phyloP scores from a whole-genome alignment of 2,329 filamentous ascomycete species.

The Aschersonia sp. region DNA sequence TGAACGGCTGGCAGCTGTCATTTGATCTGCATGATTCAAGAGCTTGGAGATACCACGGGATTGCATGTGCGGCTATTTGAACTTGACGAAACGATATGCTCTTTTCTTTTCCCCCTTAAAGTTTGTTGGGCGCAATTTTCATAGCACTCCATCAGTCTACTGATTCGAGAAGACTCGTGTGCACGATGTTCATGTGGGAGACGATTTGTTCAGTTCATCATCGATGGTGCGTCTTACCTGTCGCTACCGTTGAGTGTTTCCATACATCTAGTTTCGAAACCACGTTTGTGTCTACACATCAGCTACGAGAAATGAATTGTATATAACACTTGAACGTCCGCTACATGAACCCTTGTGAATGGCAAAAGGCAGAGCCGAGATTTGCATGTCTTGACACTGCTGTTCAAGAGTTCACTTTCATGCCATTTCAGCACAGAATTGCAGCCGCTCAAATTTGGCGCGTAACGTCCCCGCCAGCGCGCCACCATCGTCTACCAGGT shows the following conservation, averaged over 20 bases:
- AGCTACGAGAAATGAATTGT: no score
- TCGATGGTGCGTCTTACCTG: neutral
- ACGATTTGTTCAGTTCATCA: neutral
- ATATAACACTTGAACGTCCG: no score
- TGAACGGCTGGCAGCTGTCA: constrained; percentile 3
- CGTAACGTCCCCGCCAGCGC: constrained; percentile 28
- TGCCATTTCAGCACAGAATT: constrained; percentile 6
- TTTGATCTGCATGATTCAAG: constrained; percentile 4
- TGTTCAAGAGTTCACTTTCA: neutral
- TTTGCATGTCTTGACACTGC: neutral
- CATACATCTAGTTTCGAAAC: no score
- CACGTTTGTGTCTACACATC: no score
- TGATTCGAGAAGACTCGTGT: neutral
- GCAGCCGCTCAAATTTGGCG: constrained; percentile 26
- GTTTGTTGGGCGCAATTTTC: neutral
- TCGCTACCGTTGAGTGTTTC: neutral
- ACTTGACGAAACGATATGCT: neutral
- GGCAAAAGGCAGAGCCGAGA: neutral
- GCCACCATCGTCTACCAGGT: constrained; percentile 39
- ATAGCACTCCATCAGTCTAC: neutral
- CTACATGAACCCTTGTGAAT: no score
- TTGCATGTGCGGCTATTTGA: constrained; percentile 3
- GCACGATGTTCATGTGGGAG: neutral
- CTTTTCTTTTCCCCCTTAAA: neutral
- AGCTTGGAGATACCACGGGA: constrained; percentile 9